These are phyloP conservation scores for Solanum neorickii DNA, from an alignment of 257 asterid species.

Conservation along the genomic window DNA sequence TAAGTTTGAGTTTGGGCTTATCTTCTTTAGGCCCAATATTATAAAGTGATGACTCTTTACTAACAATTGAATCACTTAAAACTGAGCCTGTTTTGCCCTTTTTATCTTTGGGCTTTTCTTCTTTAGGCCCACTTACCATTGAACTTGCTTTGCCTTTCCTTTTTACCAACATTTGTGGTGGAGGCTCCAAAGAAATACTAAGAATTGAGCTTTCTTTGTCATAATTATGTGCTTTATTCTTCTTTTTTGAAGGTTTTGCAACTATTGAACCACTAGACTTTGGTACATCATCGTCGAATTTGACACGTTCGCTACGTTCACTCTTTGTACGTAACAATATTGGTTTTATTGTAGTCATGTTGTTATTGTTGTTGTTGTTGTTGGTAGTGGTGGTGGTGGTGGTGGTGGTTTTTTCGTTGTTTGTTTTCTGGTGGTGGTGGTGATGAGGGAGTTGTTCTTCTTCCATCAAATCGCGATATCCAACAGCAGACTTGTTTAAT, in stretches of 20 bases:
- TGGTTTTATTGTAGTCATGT: slow-evolving; percentile 13
- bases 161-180: slow-evolving; percentile 8
- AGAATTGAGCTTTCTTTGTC: slow-evolving; percentile 51
- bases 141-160: slow-evolving; percentile 67
- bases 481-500: slow-evolving; percentile 6
- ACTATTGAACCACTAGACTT: slow-evolving; percentile 24
- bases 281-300: slow-evolving; percentile 12
- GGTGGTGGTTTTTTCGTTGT: background rate
- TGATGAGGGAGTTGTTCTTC: slow-evolving; percentile 5
- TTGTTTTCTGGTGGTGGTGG: background rate
- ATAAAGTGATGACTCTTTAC: slow-evolving; percentile 33
- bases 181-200: slow-evolving; percentile 40
- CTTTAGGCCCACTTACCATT: slow-evolving; percentile 50
- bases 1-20: background rate
- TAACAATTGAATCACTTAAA: slow-evolving; percentile 42
- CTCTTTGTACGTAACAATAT: slow-evolving; percentile 42
- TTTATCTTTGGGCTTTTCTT: background rate
- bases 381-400: background rate
- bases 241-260: slow-evolving; percentile 10
- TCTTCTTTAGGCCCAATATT: slow-evolving; percentile 2
- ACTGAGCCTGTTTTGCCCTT: slow-evolving; percentile 46
- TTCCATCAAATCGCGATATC: slow-evolving; percentile 30
- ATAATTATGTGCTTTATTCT: background rate
- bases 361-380: background rate
- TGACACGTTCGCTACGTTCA: slow-evolving; percentile 51